A percentile compares a stretch with the other conserved stretches of the same genome.
These are phyloP conservation scores for Jatropha podagrica DNA, from an alignment of 441 rosid genomes.

Conservation along the genomic window DNA sequence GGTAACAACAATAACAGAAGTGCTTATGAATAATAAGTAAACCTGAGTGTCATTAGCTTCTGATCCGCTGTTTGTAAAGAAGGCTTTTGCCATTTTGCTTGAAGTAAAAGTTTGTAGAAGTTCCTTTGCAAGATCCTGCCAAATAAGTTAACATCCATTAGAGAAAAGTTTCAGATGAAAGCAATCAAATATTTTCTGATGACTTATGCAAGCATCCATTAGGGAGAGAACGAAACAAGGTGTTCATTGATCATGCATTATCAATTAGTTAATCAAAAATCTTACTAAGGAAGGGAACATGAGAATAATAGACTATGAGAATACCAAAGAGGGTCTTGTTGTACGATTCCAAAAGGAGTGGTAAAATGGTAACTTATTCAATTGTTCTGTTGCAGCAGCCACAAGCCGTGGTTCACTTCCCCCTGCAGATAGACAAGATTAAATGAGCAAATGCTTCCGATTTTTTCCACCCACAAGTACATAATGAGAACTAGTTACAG, in stretches of 20 bases:
- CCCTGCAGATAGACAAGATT: slow-evolving; percentile 48
- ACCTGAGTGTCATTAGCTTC: slow-evolving; percentile 99
- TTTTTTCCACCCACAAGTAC: neutral
- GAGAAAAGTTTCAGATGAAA: slow-evolving; percentile 8
- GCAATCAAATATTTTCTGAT: slow-evolving; percentile 10
- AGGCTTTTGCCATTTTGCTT: slow-evolving; percentile 80
- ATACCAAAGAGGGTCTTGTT: slow-evolving; percentile 90
- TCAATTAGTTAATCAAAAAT: slow-evolving; percentile 6
- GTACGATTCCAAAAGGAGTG: slow-evolving; percentile 99
- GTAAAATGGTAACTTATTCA: slow-evolving; percentile 83
- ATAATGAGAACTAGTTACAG: neutral
- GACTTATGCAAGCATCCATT: slow-evolving; percentile 1
- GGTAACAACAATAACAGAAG: neutral
- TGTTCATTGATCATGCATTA: neutral
- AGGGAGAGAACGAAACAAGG: neutral
- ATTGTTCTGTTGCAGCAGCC: slow-evolving; percentile 71
- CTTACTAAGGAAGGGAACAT: neutral
- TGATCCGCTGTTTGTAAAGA: slow-evolving; percentile 94
- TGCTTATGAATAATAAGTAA: slow-evolving; percentile 3
- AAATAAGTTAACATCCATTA: slow-evolving; percentile 5
- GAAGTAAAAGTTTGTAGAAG: slow-evolving; percentile 84
- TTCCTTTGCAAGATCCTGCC: slow-evolving; percentile 90
- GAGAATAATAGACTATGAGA: slow-evolving; percentile 5
- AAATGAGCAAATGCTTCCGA: slow-evolving; percentile 10
- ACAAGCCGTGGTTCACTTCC: slow-evolving; percentile 90